Evolutionary conservation across 1,284 basidiomycete species (phyloP).

Genomic region (Papiliotrema laurentii): DNA sequence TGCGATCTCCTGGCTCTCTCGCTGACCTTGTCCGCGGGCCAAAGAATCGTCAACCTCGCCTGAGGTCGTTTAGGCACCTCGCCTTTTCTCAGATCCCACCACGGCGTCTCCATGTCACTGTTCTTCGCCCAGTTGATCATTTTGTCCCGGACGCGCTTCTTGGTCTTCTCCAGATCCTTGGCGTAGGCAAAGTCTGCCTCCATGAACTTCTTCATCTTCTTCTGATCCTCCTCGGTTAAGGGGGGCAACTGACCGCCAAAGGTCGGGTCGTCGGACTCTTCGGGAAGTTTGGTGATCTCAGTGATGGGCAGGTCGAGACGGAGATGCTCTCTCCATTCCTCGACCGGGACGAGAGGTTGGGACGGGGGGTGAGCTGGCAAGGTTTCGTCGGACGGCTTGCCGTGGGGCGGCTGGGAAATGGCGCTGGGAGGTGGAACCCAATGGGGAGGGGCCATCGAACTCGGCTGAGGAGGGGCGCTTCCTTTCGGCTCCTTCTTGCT

Average conservation of each 20-base stretch:
- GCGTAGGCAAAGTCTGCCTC: constrained; percentile 54
- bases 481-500: too few relatives aligned
- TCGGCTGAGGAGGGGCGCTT: too few relatives aligned
- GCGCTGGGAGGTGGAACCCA: constrained; percentile 26
- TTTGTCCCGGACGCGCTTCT: constrained; percentile 32
- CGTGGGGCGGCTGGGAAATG: constrained; percentile 4
- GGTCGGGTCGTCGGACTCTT: constrained; percentile 50
- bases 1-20: constrained; percentile 50
- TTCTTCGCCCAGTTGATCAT: constrained; percentile 45
- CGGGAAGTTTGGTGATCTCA: constrained; percentile 60
- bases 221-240: constrained; percentile 53
- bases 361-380: constrained; percentile 38
- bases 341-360: constrained; percentile 41
- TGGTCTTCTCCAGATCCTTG: constrained; percentile 34
- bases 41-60: constrained; percentile 63
- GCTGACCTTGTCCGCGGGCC: constrained; percentile 52
- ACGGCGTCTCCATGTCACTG: constrained; percentile 51
- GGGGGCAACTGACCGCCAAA: constrained; percentile 55
- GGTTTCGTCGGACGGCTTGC: constrained; percentile 15
- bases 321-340: constrained; percentile 45
- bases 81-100: constrained; percentile 39
- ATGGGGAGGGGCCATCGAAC: constrained; percentile 41
- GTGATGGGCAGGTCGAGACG: constrained; percentile 62
- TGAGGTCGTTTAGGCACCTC: constrained; percentile 21
- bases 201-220: constrained; percentile 55